Conservation (phyloP, 2,329 filamentous ascomycete genomes). For the Claviceps quebecensis region DNA sequence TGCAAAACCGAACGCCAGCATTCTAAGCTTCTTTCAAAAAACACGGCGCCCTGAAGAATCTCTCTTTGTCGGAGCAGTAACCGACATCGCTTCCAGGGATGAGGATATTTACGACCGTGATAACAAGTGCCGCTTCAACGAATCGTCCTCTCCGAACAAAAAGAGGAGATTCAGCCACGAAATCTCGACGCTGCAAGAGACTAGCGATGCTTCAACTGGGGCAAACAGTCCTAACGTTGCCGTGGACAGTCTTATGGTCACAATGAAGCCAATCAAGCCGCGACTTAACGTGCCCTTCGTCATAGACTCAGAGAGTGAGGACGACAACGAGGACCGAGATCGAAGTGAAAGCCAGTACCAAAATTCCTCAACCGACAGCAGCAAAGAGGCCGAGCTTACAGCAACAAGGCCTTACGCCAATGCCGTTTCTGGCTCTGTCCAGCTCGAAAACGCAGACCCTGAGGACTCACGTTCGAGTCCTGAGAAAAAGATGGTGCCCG, state of each 20-base stretch:
- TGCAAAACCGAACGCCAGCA: slow-evolving; percentile 44
- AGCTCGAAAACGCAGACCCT: background rate
- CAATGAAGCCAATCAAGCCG: slow-evolving; percentile 7
- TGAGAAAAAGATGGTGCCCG: slow-evolving; percentile 9
- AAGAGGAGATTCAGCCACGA: slow-evolving; percentile 17
- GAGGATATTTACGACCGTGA: slow-evolving; percentile 17
- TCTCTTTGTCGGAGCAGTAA: slow-evolving; percentile 34
- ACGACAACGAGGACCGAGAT: slow-evolving; percentile 12
- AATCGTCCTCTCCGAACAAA: slow-evolving; percentile 19
- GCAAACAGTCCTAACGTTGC: background rate
- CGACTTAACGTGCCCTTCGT: slow-evolving; percentile 42
- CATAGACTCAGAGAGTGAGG: slow-evolving; percentile 50
- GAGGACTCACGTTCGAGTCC: slow-evolving; percentile 8
- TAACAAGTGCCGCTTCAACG: slow-evolving; percentile 17
- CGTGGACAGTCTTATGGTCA: background rate
- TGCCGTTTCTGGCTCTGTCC: no score
- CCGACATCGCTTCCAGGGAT: slow-evolving; percentile 10
- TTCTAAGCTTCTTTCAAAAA: slow-evolving; percentile 64
- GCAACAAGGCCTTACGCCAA: no score
- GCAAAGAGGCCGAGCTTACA: no score
- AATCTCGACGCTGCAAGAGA: background rate
- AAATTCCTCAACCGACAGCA: no score
- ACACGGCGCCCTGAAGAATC: slow-evolving; percentile 43
- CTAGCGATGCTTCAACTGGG: background rate
- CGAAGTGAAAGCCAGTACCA: background rate